Conservation (phyloP, 768 basidiomycete genomes). For the Inosperma sp. region DNA sequence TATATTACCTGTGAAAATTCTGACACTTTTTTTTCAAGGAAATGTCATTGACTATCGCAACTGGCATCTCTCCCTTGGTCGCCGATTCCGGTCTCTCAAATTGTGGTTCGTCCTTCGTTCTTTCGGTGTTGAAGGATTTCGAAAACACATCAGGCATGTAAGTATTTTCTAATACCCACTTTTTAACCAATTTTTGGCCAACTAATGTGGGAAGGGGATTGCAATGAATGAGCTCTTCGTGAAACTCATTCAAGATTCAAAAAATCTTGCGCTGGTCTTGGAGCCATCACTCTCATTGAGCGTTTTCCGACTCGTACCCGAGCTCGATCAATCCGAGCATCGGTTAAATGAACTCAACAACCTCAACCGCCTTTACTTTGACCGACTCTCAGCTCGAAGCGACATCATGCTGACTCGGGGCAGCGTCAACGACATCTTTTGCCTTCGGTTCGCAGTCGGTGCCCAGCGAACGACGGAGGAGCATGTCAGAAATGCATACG, state of each 20-base stretch:
- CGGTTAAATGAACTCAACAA: conserved; percentile 47
- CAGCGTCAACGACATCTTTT: conserved; percentile 63
- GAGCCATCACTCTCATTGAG: conserved; percentile 67
- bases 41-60: conserved; percentile 85
- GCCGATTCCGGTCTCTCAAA: conserved; percentile 86
- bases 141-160: conserved; percentile 65
- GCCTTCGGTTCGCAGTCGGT: conserved; percentile 76
- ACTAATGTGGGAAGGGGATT: conserved; percentile 48
- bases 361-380: conserved; percentile 63
- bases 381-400: conserved; percentile 49
- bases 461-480: conserved; percentile 57
- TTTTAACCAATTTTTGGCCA: background rate
- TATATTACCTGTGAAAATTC: too few relatives aligned
- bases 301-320: conserved; percentile 66
- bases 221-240: conserved; percentile 54
- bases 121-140: conserved; percentile 78
- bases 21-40: conserved; percentile 45
- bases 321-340: conserved; percentile 18
- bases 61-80: conserved; percentile 78
- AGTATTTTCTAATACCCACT: conserved; percentile 18
- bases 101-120: conserved; percentile 89
- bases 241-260: conserved; percentile 47
- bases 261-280: conserved; percentile 60
- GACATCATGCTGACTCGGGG: conserved; percentile 80
- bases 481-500: conserved; percentile 61